Evolutionary conservation across 805 yeast species (phyloP).

Genomic region (Danielozyma ontarioensis): DNA sequence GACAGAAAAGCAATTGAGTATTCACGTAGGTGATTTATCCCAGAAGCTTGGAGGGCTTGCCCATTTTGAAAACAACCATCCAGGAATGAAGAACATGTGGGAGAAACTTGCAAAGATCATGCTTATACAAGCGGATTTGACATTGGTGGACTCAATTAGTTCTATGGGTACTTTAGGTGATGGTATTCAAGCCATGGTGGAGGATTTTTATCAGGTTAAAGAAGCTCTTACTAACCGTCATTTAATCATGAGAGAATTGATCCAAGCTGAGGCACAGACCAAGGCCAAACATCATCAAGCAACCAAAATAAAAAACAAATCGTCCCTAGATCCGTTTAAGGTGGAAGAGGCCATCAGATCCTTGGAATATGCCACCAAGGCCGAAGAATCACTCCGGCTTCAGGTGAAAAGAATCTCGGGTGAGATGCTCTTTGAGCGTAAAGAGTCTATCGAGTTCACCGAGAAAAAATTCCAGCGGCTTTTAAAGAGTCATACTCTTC

Average conservation of each 20-base stretch:
- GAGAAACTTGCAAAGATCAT: slow-evolving; percentile 66
- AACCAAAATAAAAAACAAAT: slow-evolving; percentile 60
- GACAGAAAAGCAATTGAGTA: slow-evolving; percentile 46
- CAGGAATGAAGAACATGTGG: slow-evolving; percentile 78
- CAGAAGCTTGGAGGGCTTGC: slow-evolving; percentile 36
- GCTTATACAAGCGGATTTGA: slow-evolving; percentile 69
- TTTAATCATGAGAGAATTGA: slow-evolving; percentile 81
- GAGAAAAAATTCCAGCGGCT: slow-evolving; percentile 49
- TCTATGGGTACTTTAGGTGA: slow-evolving; percentile 77
- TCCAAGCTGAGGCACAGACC: slow-evolving; percentile 73
- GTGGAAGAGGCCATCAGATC: slow-evolving; percentile 86
- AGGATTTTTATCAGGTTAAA: slow-evolving; percentile 81
- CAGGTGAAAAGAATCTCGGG: slow-evolving; percentile 80
- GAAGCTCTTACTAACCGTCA: slow-evolving; percentile 93
- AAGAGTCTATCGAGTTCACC: slow-evolving; percentile 54
- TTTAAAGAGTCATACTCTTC: slow-evolving; percentile 57
- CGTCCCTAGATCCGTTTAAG: slow-evolving; percentile 77
- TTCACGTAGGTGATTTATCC: slow-evolving; percentile 45
- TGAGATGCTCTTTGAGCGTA: slow-evolving; percentile 74
- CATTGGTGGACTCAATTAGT: slow-evolving; percentile 63
- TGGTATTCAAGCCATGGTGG: slow-evolving; percentile 55
- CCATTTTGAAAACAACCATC: slow-evolving; percentile 43
- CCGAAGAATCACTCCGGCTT: slow-evolving; percentile 69
- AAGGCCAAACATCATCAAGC: slow-evolving; percentile 68
- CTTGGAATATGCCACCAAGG: slow-evolving; percentile 70